Base-by-base conservation (phyloP, 2,329 filamentous ascomycete genomes). In the Apiospora saccharicola region DNA sequence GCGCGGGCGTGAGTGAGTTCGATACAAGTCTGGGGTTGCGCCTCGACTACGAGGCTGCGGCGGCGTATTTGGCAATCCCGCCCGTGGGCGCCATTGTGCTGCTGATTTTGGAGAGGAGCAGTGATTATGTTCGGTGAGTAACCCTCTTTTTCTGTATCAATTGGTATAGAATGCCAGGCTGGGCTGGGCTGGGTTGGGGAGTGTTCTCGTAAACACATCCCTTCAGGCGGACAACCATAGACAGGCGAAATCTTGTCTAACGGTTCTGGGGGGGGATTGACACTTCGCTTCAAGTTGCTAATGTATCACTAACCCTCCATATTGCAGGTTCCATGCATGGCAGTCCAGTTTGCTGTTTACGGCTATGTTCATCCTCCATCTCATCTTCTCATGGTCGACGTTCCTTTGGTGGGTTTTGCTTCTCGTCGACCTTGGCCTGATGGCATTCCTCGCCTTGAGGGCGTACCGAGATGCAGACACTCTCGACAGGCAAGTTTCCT, bases 51-150 rank as follows among this genome's bases (percentile, higher is more conserved):
- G 96, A 98, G 86, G 96, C 96, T 7, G 94, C 92, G 80, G 84
- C 98, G 79, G 96, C 96, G 70, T 99, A 99, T 82, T 81, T 98
- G 74, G 86, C 93, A 69, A 84, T 97, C 19, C 96, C 96, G 74
- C 96, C 96, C 0, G 87, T 95, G 0, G 96, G 96, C 3, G 94
- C 93, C 3, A 94, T 98, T 37, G 82, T 98, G 76, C 83, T 99
- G 77, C 83, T 99, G 76, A 89, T 98, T 64, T 81, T 96, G 75
- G 96, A 99, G 87, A 91, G 95, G 80, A 96, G 98, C 86, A 98
- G 95, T 80, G 96, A 99, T 84, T 99, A 98, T 82, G 96, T 99
- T 72, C 90, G 96, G 93, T 96, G 83, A 72, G 89, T 80, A 73
- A n/a, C 71, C 2, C 43, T 37, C 2, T 46, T 37, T 24, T 14